Percentiles rank a stretch among this genome's conserved stretches.
Conservation (phyloP, 768 basidiomycete genomes). For the Russula lepida region DNA sequence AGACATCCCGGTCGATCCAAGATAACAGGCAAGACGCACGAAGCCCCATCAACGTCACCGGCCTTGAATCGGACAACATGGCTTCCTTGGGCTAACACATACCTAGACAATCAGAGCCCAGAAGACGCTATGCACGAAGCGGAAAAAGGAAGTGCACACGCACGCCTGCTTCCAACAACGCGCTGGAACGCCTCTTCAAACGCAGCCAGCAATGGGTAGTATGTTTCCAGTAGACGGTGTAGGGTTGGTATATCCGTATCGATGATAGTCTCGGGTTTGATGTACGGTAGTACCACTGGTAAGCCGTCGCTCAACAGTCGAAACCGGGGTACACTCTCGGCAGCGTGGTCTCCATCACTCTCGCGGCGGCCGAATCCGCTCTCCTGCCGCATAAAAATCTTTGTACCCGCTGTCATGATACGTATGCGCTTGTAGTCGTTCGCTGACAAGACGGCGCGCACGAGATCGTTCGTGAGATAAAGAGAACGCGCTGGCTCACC, state of each 20-base stretch:
- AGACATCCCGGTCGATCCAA: not conserved
- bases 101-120: not conserved
- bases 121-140: slow-evolving; percentile 4
- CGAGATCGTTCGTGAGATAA: slow-evolving; percentile 80
- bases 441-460: slow-evolving; percentile 67
- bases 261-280: slow-evolving; percentile 57
- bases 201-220: slow-evolving; percentile 67
- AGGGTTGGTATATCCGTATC: slow-evolving; percentile 48
- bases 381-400: slow-evolving; percentile 88
- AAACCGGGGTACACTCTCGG: slow-evolving; percentile 39
- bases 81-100: slow-evolving; percentile 50
- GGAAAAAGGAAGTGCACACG: slow-evolving; percentile 23
- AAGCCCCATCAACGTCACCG: slow-evolving; percentile 41
- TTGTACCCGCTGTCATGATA: slow-evolving; percentile 88
- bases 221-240: slow-evolving; percentile 58
- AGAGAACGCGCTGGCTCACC: slow-evolving; percentile 69
- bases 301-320: slow-evolving; percentile 81
- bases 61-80: slow-evolving; percentile 64
- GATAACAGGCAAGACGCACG: slow-evolving; percentile 35
- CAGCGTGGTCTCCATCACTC: not conserved
- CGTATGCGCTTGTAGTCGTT: slow-evolving; percentile 84
- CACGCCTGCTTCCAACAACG: slow-evolving; percentile 46
- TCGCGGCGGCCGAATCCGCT: slow-evolving; percentile 30
- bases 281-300: slow-evolving; percentile 72
- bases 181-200: slow-evolving; percentile 55